Percentiles rank a stretch among this genome's conserved stretches.
phyloP scores from a whole-genome alignment of 208 protist genomes.

The Angomonas deanei region DNA sequence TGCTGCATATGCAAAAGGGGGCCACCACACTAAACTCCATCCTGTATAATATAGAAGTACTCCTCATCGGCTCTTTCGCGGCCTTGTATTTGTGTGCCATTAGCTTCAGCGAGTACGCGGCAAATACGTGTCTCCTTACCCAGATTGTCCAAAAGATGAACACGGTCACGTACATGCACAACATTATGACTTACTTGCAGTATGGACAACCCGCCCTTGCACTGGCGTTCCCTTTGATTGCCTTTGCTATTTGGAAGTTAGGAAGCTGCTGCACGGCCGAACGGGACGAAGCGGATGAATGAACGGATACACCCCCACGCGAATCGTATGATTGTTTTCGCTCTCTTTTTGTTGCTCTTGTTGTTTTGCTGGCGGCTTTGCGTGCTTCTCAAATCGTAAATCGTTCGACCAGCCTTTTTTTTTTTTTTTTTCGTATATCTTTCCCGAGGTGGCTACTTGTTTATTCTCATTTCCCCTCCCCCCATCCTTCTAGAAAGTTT shows the following conservation, averaged over 20 bases:
- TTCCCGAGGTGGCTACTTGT: no score
- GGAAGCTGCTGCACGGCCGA: no score
- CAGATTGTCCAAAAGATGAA: constrained; percentile 49
- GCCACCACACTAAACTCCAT: constrained; percentile 93
- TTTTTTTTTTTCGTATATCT: constrained; percentile 2
- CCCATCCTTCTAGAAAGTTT: background rate
- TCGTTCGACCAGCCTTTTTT: background rate
- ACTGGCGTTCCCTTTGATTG: constrained; percentile 14
- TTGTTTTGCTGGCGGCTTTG: background rate
- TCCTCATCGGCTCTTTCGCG: constrained; percentile 84
- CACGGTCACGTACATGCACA: constrained; percentile 34
- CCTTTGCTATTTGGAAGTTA: constrained; percentile 36
- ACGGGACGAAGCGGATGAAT: no score
- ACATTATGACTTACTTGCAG: constrained; percentile 45
- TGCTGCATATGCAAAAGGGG: constrained; percentile 72
- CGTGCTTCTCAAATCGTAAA: background rate
- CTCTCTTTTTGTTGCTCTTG: background rate
- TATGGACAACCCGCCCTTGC: constrained; percentile 49
- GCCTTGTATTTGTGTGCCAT: constrained; percentile 85
- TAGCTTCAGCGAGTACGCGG: constrained; percentile 80
- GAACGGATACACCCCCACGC: no score
- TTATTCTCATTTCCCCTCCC: constrained; percentile 1
- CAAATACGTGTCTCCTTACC: constrained; percentile 34
- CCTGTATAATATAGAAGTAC: constrained; percentile 90
- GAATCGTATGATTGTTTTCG: background rate